Evolutionary conservation across 129 eudicot species (phyloP).

Genomic region (Solidago caesia): DNA sequence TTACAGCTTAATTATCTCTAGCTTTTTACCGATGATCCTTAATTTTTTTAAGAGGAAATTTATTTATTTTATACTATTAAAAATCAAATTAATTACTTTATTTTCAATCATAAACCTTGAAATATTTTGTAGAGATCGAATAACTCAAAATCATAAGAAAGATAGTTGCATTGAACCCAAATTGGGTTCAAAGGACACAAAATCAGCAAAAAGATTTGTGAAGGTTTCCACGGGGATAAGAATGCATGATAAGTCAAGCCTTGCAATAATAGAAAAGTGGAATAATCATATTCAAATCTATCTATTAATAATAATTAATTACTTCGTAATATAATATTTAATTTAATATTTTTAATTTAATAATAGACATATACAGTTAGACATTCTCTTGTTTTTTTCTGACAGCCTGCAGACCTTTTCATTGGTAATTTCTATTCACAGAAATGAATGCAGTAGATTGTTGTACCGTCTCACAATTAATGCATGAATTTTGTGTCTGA

Average conservation of each 20-base stretch:
- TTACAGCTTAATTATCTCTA: no score
- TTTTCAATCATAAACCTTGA: no score
- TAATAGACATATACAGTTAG: conserved; percentile 30
- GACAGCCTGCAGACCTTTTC: conserved; percentile 33
- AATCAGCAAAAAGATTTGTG: background rate
- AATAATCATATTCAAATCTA: conserved; percentile 8
- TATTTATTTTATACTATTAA: no score
- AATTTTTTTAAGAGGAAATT: no score
- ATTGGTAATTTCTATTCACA: conserved; percentile 28
- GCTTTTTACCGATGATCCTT: no score
- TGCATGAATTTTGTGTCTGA: conserved; percentile 24
- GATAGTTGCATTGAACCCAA: no score
- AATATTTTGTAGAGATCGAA: no score
- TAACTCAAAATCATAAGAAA: no score
- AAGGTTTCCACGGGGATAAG: conserved; percentile 41
- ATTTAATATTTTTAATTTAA: background rate
- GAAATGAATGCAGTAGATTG: background rate
- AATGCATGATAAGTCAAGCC: conserved; percentile 54
- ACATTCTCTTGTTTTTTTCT: conserved; percentile 66
- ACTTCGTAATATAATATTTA: background rate
- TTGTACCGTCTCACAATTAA: conserved; percentile 24
- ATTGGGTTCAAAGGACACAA: conserved; percentile 6
- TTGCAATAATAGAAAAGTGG: conserved; percentile 42
- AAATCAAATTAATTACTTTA: no score
- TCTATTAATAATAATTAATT: background rate